These are phyloP conservation scores for cucumber (Cucumis sativus) DNA, from an alignment of 306 rosid species.

Conservation along the genomic window DNA sequence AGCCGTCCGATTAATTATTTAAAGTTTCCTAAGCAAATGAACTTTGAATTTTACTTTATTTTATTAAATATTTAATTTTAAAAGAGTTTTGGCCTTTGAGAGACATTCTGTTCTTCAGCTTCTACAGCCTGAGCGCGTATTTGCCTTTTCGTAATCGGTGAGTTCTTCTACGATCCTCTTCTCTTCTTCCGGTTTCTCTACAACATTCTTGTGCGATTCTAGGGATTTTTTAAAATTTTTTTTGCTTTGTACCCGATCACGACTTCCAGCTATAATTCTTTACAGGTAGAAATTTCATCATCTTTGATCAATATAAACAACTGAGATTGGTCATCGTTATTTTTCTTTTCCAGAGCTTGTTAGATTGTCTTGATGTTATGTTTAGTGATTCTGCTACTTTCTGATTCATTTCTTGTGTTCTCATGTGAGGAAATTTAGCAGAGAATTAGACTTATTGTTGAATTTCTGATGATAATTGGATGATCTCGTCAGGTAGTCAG, in stretches of 20 bases:
- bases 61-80: not conserved
- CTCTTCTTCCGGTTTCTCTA: not conserved
- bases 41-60: not conserved
- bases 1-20: constrained; percentile 6
- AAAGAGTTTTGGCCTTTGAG: not conserved
- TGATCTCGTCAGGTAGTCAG: not conserved
- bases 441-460: not conserved
- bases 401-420: not conserved
- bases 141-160: not conserved
- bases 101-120: constrained; percentile 1
- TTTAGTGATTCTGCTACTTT: not conserved
- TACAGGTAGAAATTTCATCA: not conserved
- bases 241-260: not conserved
- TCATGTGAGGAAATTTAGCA: not conserved
- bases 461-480: not conserved
- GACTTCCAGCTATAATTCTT: not conserved
- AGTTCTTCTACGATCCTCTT: not conserved
- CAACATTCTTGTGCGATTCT: not conserved
- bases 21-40: not conserved
- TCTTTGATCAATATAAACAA: not conserved
- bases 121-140: not conserved
- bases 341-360: not conserved
- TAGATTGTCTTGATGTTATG: not conserved
- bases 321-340: not conserved
- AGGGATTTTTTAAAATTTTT: not conserved